These are phyloP conservation scores for Aspergillus ochraceoroseus DNA, from an alignment of 2,329 filamentous ascomycete species.

Conservation along the genomic window DNA sequence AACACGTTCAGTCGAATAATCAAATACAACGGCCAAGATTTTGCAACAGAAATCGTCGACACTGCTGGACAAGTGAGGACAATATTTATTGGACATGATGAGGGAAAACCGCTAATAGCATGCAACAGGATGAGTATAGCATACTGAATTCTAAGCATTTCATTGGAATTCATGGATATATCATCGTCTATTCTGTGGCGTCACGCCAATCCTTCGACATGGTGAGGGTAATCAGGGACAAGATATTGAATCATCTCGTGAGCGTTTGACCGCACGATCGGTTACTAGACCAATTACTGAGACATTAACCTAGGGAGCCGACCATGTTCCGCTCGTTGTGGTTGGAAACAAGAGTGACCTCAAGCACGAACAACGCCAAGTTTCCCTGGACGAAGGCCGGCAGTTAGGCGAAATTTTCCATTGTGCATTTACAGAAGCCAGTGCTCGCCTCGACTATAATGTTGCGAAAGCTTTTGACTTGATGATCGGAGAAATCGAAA, in stretches of 20 bases:
- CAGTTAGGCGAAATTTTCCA: slow-evolving; percentile 79
- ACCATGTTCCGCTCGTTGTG: slow-evolving; percentile 86
- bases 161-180: slow-evolving; percentile 97
- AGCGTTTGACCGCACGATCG: slow-evolving; percentile 26
- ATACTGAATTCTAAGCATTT: slow-evolving; percentile 98
- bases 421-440: slow-evolving; percentile 92
- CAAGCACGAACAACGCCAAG: slow-evolving; percentile 86
- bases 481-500: slow-evolving; percentile 92
- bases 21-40: slow-evolving; percentile 87
- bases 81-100: not conserved
- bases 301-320: slow-evolving; percentile 62
- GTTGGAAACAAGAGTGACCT: slow-evolving; percentile 98
- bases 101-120: slow-evolving; percentile 16
- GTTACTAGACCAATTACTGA: slow-evolving; percentile 1
- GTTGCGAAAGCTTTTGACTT: slow-evolving; percentile 89
- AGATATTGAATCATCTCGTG: slow-evolving; percentile 94
- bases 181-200: slow-evolving; percentile 96
- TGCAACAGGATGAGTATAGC: slow-evolving; percentile 82
- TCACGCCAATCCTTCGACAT: slow-evolving; percentile 95
- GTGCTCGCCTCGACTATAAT: slow-evolving; percentile 89
- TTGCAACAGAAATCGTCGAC: slow-evolving; percentile 93
- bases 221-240: slow-evolving; percentile 91
- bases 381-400: slow-evolving; percentile 77
- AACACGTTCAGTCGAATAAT: slow-evolving; percentile 98
- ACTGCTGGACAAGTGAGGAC: slow-evolving; percentile 79